These are phyloP conservation scores for Schrenkiella parvula DNA, from an alignment of 345 rosid genomes.

Conservation along the genomic window DNA sequence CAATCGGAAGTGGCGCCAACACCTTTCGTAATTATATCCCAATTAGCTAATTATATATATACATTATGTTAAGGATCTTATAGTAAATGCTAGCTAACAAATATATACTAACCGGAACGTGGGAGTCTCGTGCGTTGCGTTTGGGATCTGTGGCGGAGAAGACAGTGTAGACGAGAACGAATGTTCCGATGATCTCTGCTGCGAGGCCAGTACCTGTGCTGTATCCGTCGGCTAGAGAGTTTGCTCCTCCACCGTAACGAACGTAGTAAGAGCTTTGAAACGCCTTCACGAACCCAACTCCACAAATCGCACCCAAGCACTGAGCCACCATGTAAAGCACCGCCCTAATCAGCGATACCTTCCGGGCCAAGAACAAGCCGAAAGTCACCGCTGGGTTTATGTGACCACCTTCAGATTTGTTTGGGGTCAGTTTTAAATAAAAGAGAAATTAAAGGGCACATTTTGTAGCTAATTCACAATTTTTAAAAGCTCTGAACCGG, in stretches of 20 bases:
- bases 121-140: constrained; percentile 80
- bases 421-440: neutral
- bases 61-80: too few species aligned
- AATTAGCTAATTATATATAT: too few species aligned
- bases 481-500: neutral
- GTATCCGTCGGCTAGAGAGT: constrained; percentile 45
- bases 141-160: constrained; percentile 90
- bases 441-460: neutral
- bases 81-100: too few species aligned
- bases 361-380: constrained; percentile 66
- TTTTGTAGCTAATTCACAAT: neutral
- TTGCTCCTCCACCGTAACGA: constrained; percentile 64
- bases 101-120: constrained; percentile 77
- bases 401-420: constrained; percentile 51
- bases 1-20: constrained; percentile 64
- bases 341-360: constrained; percentile 68
- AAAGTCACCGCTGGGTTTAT: constrained; percentile 91
- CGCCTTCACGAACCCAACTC: constrained; percentile 72
- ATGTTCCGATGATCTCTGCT: constrained; percentile 87
- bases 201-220: constrained; percentile 54
- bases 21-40: too few species aligned
- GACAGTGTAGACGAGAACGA: constrained; percentile 79
- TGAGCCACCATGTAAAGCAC: constrained; percentile 73
- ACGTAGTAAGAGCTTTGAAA: constrained; percentile 57
- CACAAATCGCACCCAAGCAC: constrained; percentile 72